Conservation (phyloP, 306 rosid genomes). For the Glycine latifolia region DNA sequence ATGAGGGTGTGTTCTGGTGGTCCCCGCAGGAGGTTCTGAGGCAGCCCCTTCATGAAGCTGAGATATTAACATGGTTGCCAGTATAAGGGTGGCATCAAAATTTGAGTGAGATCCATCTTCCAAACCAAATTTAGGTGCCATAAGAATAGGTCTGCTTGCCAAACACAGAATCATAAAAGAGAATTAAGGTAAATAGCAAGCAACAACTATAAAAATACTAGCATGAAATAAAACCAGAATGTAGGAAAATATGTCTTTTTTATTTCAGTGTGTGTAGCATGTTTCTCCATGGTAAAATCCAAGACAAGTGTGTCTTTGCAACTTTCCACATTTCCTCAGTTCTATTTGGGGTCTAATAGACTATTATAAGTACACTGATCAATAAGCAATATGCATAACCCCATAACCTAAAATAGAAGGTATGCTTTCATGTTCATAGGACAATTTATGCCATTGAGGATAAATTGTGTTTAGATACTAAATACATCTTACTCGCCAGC, state of each 20-base stretch:
- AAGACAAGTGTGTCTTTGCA: neutral
- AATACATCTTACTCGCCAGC: constrained; percentile 87
- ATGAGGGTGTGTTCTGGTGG: constrained; percentile 54
- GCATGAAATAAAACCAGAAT: constrained; percentile 6
- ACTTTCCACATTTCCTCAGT: constrained; percentile 15
- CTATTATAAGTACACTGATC: neutral
- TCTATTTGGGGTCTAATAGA: constrained; percentile 1
- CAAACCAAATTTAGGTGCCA: constrained; percentile 91
- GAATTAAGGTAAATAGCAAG: constrained; percentile 31
- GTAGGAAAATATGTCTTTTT: neutral
- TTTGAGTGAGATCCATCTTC: constrained; percentile 83
- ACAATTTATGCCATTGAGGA: constrained; percentile 18
- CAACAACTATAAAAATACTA: constrained; percentile 24
- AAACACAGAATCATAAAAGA: constrained; percentile 42
- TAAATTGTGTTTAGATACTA: constrained; percentile 7
- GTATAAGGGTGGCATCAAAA: constrained; percentile 91
- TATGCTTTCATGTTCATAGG: neutral
- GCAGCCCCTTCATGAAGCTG: constrained; percentile 69
- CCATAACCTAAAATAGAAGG: neutral
- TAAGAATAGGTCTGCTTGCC: constrained; percentile 81
- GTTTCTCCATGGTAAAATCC: constrained; percentile 3
- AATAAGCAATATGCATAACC: neutral
- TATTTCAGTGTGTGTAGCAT: neutral
- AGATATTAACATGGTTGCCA: constrained; percentile 93
- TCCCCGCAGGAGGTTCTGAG: constrained; percentile 67